Percentiles rank a stretch among this genome's conserved stretches.
Evolutionary conservation across 2,329 filamentous ascomycete species (phyloP).

Genomic region (Paraphaeosphaeria minitans): DNA sequence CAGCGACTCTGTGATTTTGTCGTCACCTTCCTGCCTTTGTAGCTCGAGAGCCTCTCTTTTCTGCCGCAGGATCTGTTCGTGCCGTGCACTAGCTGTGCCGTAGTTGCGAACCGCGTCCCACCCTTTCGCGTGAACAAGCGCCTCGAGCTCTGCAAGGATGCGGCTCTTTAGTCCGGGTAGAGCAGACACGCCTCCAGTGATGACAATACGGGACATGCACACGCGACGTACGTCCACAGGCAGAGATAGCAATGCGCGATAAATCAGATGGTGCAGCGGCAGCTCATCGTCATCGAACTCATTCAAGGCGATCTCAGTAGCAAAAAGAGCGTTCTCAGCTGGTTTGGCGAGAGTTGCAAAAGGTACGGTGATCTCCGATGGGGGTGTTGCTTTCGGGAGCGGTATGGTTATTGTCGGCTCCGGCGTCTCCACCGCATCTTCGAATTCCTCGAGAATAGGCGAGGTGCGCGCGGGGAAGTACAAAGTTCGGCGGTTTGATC

Average conservation of each 20-base stretch:
- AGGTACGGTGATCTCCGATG: constrained; percentile 65
- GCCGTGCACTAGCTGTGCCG: constrained; percentile 57
- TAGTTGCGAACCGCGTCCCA: constrained; percentile 81
- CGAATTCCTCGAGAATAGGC: constrained; percentile 51
- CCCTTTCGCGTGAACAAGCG: constrained; percentile 68
- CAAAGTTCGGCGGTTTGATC: constrained; percentile 35
- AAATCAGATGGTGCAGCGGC: constrained; percentile 76
- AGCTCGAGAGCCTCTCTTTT: constrained; percentile 30
- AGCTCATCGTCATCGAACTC: constrained; percentile 87
- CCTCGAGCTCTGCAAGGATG: constrained; percentile 74
- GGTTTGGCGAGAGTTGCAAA: constrained; percentile 75
- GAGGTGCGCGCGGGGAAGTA: constrained; percentile 45
- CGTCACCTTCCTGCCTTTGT: constrained; percentile 27
- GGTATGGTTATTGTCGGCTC: constrained; percentile 42
- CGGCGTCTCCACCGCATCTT: constrained; percentile 42
- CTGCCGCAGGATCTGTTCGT: constrained; percentile 32
- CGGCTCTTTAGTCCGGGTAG: constrained; percentile 80
- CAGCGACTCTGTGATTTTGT: constrained; percentile 28
- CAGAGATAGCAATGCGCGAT: constrained; percentile 74
- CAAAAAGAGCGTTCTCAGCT: constrained; percentile 77
- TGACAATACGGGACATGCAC: constrained; percentile 88
- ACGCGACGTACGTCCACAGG: constrained; percentile 80
- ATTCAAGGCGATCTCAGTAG: constrained; percentile 53
- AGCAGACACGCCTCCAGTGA: constrained; percentile 79
- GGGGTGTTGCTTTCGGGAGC: constrained; percentile 44